These are phyloP conservation scores for Kingdonia uniflora DNA, from an alignment of 164 flowering plant genomes.

Conservation along the genomic window DNA sequence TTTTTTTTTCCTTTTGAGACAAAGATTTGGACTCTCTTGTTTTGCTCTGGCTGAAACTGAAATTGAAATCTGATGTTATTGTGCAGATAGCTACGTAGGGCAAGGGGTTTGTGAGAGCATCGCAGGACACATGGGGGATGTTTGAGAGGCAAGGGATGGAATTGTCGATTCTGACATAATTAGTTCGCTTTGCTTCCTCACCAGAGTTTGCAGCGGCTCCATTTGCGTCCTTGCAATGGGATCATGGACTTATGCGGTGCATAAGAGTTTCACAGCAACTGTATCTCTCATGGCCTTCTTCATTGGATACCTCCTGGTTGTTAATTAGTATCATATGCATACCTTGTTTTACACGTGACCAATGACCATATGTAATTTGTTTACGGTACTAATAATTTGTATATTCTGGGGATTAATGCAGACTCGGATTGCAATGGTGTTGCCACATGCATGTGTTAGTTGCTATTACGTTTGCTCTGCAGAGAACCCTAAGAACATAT, in stretches of 20 bases:
- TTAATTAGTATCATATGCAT: constrained; percentile 9
- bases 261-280: constrained; percentile 55
- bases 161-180: constrained; percentile 83
- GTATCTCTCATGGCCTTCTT: constrained; percentile 60
- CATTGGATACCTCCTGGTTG: constrained; percentile 86
- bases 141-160: constrained; percentile 56
- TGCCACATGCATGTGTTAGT: constrained; percentile 91
- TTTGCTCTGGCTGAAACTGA: too few relatives aligned
- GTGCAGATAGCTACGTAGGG: constrained; percentile 82
- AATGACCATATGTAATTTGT: too few relatives aligned
- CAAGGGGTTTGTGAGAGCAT: constrained; percentile 66
- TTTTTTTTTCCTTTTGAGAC: too few relatives aligned
- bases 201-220: constrained; percentile 82
- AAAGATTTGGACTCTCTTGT: too few relatives aligned
- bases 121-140: constrained; percentile 75
- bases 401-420: constrained; percentile 14
- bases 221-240: constrained; percentile 63
- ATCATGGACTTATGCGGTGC: constrained; percentile 58
- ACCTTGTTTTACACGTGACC: too few relatives aligned
- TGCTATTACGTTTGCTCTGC: constrained; percentile 88
- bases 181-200: constrained; percentile 73
- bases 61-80: too few relatives aligned
- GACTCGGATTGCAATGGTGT: constrained; percentile 91
- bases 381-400: too few relatives aligned
- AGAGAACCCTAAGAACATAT: constrained; percentile 50